Evolutionary conservation across 208 protist species (phyloP).

Genomic region (Trypanosoma theileri): DNA sequence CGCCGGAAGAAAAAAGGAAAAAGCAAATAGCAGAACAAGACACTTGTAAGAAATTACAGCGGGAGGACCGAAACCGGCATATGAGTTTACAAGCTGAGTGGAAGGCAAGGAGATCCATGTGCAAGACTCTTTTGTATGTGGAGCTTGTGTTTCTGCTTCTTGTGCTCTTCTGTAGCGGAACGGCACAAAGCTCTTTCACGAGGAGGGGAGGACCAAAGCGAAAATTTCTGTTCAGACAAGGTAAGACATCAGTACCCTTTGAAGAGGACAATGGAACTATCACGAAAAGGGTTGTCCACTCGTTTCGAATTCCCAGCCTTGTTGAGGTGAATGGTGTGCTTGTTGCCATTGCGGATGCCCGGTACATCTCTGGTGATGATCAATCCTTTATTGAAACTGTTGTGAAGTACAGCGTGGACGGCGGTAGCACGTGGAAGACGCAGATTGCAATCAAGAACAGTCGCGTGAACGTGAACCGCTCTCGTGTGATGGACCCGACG

Average conservation of each 20-base stretch:
- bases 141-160: too few relatives aligned
- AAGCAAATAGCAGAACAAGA: too few relatives aligned
- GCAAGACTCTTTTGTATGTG: too few relatives aligned
- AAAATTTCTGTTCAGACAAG: neutral
- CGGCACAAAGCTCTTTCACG: too few relatives aligned
- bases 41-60: too few relatives aligned
- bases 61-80: too few relatives aligned
- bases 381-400: neutral
- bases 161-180: too few relatives aligned
- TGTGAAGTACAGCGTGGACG: neutral
- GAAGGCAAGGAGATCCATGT: too few relatives aligned
- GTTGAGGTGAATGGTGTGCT: neutral
- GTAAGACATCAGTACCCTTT: neutral
- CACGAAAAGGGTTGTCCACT: neutral
- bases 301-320: neutral
- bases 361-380: neutral
- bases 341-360: neutral
- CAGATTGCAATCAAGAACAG: neutral
- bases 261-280: neutral
- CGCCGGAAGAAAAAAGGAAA: too few relatives aligned
- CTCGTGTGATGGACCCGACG: constrained; percentile 1
- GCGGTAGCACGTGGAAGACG: neutral
- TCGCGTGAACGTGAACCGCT: neutral
- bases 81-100: too few relatives aligned
- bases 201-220: too few relatives aligned